Base-by-base conservation (phyloP, 1,139 yeast species). In the Candida glucosophila region DNA sequence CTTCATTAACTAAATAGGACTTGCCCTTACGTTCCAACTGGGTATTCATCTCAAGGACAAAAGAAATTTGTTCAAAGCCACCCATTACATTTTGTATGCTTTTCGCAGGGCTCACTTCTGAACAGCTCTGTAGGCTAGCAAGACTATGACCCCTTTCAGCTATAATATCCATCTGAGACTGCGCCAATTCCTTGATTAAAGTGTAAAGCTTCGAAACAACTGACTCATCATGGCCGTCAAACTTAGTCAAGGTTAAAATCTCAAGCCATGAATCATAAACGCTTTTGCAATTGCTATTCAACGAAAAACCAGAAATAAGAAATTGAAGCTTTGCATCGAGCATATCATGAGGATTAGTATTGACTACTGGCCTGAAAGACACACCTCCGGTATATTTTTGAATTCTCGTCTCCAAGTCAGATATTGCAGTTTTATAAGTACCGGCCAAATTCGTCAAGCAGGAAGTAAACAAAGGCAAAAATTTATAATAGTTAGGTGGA, bases 81-180 rank as follows among this genome's bases (percentile, higher is more conserved):
- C 69, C 57, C 9, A 85, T 53, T 8, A 59, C 41, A 41, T 90
- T 94, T 28, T 66, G 61, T 12, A 86, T 60, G 7, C 75, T 63
- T 29, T 73, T 74, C 11, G 75, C 63, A 1, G 72, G 58, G 1
- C 85, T 72, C 8, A 85, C 55, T 19, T 73, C 67, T 1, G 95
- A 69, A 20, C 72, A 62, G 4, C 94, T 77, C 39, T 60, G 73
- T 4, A 76, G 65, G 37, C 76, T 68, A 2, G 97, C 95, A 52
- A 68, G 88, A 2, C 79, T 63, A 46, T 90, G 97, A 1, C 99
- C 99, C 26, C 80, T 63, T 34, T 88, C 93, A 5, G 95, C 90
- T 27, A 86, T 70, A 7, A 68, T 62, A 40, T 86, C 77, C 39
- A 86, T 60, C 41, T 82, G 85, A 41, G 85, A 88, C 22, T 88